These are phyloP conservation scores for Lasiodiplodia sp. DNA, from an alignment of 2,329 filamentous ascomycete genomes.

Conservation along the genomic window DNA sequence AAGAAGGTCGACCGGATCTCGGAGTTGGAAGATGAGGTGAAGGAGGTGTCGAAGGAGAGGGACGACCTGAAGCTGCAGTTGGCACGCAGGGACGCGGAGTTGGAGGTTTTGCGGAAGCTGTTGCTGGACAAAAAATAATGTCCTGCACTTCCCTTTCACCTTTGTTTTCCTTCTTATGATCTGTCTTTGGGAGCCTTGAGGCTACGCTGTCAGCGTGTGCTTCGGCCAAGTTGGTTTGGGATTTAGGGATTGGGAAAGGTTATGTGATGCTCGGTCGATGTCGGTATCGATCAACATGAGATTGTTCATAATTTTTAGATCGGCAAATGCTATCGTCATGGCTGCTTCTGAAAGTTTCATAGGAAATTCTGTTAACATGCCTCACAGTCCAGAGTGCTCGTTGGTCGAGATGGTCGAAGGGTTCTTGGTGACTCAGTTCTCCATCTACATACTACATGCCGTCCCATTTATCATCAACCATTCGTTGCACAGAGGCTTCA, in stretches of 20 bases:
- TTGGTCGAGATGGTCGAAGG: not conserved
- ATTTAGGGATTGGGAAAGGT: not conserved
- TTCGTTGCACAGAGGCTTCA: no score
- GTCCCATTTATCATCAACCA: not conserved
- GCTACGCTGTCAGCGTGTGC: not conserved
- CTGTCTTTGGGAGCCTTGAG: not conserved
- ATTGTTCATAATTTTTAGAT: slow-evolving; percentile 1
- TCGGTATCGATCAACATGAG: slow-evolving; percentile 26
- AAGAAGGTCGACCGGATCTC: slow-evolving; percentile 72
- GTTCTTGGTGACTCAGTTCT: not conserved
- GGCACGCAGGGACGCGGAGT: slow-evolving; percentile 70
- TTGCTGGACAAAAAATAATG: slow-evolving; percentile 31
- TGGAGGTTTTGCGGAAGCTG: slow-evolving; percentile 63
- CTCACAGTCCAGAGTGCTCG: not conserved
- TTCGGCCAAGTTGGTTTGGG: not conserved
- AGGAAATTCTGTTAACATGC: not conserved
- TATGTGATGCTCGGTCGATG: slow-evolving; percentile 23
- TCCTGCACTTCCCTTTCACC: not conserved
- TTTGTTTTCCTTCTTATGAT: not conserved
- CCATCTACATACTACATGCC: not conserved
- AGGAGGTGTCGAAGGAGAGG: slow-evolving; percentile 65
- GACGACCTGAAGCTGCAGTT: slow-evolving; percentile 69
- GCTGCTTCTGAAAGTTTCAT: not conserved
- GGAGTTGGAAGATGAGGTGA: slow-evolving; percentile 67
- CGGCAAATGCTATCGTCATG: slow-evolving; percentile 24